Conservation (phyloP, 2,329 filamentous ascomycete species). For the Arthrobotrys conoides region DNA sequence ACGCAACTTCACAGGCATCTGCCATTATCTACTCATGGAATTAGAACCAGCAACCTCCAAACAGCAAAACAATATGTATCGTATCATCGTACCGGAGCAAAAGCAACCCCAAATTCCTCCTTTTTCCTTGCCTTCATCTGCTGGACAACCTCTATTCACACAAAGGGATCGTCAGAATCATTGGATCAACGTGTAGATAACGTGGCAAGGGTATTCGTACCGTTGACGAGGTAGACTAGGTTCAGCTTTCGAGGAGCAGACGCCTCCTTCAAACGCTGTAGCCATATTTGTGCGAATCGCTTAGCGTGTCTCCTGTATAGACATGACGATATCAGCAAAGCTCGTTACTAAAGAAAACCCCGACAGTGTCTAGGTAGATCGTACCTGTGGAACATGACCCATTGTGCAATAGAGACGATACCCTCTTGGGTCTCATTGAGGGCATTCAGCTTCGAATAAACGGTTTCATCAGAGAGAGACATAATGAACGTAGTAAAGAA, state of each 20-base stretch:
- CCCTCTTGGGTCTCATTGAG: slow-evolving; percentile 98
- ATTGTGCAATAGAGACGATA: slow-evolving; percentile 95
- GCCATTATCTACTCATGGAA: slow-evolving; percentile 76
- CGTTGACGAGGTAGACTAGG: slow-evolving; percentile 94
- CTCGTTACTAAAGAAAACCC: background rate
- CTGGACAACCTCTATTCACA: slow-evolving; percentile 85
- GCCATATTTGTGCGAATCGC: slow-evolving; percentile 90
- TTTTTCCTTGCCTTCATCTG: slow-evolving; percentile 94
- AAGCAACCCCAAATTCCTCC: slow-evolving; percentile 91
- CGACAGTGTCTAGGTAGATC: slow-evolving; percentile 54
- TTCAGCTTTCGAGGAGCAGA: slow-evolving; percentile 88
- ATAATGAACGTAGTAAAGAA: slow-evolving; percentile 70
- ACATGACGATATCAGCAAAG: slow-evolving; percentile 4
- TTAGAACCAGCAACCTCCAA: slow-evolving; percentile 2
- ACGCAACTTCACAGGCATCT: slow-evolving; percentile 89
- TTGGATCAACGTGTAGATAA: background rate
- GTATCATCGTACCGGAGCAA: slow-evolving; percentile 76
- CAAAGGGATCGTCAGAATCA: slow-evolving; percentile 24
- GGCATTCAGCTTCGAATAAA: slow-evolving; percentile 92
- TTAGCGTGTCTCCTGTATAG: slow-evolving; percentile 84
- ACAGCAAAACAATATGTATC: background rate
- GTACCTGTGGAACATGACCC: slow-evolving; percentile 99
- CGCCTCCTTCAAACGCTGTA: slow-evolving; percentile 89
- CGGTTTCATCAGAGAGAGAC: slow-evolving; percentile 96
- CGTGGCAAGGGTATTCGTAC: slow-evolving; percentile 70